Conservation (phyloP, 2,329 filamentous ascomycete genomes). For the Colletotrichum gloeosporioides region DNA sequence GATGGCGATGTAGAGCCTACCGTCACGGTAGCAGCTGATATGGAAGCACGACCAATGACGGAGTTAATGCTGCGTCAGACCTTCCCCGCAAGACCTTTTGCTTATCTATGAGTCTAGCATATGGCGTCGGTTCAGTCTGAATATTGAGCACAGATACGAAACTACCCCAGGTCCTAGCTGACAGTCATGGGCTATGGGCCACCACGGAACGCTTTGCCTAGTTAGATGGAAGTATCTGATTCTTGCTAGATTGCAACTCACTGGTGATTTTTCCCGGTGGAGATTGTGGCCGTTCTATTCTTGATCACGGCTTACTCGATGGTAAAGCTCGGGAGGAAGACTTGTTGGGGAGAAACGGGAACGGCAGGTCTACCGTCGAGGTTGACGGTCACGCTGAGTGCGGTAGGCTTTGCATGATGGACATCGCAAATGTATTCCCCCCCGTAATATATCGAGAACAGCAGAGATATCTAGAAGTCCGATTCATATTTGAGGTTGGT, state of each 20-base stretch:
- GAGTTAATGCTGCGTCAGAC: neutral
- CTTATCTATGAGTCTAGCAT: neutral
- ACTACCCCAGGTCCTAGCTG: neutral
- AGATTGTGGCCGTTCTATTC: neutral
- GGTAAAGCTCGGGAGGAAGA: neutral
- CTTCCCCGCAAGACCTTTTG: neutral
- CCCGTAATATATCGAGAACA: neutral
- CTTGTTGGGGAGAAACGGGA: neutral
- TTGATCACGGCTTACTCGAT: neutral
- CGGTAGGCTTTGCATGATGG: neutral
- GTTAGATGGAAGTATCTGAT: neutral
- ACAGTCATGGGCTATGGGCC: rapidly evolving
- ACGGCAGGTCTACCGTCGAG: neutral
- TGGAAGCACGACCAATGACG: neutral
- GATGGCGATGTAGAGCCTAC: neutral
- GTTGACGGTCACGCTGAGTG: neutral
- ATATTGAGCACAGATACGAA: neutral
- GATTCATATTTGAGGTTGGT: rapidly evolving
- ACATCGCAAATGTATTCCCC: neutral
- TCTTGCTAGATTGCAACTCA: neutral
- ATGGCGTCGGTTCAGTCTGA: rapidly evolving
- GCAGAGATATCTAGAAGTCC: neutral
- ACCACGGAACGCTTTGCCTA: neutral
- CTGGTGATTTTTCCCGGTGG: neutral
- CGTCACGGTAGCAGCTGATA: neutral